A percentile compares a stretch with the other conserved stretches of the same genome.
Evolutionary conservation across 2,329 filamentous ascomycete genomes (phyloP).

Genomic region (Thermoascus crustaceus): DNA sequence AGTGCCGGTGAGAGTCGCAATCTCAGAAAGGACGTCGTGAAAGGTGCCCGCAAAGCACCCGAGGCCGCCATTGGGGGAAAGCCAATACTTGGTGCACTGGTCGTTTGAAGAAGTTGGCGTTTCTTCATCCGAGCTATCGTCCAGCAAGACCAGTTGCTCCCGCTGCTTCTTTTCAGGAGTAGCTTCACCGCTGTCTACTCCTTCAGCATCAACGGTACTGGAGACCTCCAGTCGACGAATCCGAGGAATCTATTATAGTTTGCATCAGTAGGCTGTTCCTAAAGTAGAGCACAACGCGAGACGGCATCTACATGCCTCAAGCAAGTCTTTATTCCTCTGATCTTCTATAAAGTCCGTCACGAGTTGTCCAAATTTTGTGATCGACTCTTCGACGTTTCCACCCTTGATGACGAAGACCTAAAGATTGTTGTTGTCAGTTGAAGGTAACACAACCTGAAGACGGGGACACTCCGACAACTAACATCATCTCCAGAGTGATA

Average conservation of each 20-base stretch:
- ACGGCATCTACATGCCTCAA: slow-evolving; percentile 23
- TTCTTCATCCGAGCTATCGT: slow-evolving; percentile 12
- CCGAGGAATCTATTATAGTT: slow-evolving; percentile 16
- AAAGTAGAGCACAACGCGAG: not conserved
- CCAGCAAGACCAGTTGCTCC: slow-evolving; percentile 9
- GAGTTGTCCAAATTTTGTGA: slow-evolving; percentile 8
- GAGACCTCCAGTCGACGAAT: slow-evolving; percentile 19
- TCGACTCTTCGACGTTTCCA: slow-evolving; percentile 8
- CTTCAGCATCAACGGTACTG: slow-evolving; percentile 8
- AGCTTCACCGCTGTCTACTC: not conserved
- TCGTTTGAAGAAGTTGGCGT: slow-evolving; percentile 7
- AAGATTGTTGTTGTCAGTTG: too few species aligned
- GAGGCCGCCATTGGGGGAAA: slow-evolving; percentile 12
- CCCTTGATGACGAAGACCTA: slow-evolving; percentile 22
- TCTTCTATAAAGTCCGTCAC: slow-evolving; percentile 20
- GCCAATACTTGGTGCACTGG: slow-evolving; percentile 17
- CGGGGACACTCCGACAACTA: too few species aligned
- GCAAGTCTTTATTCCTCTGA: slow-evolving; percentile 22
- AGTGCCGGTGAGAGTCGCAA: slow-evolving; percentile 21
- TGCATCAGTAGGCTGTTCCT: slow-evolving; percentile 3
- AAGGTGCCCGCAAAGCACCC: slow-evolving; percentile 17
- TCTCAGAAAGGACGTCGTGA: slow-evolving; percentile 12
- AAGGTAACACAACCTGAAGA: too few species aligned
- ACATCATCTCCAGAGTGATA: slow-evolving; percentile 19
- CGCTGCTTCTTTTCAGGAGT: slow-evolving; percentile 3